Percentiles rank a stretch among this genome's conserved stretches.
phyloP scores from a whole-genome alignment of 257 asterid species.

The Catharanthus roseus region DNA sequence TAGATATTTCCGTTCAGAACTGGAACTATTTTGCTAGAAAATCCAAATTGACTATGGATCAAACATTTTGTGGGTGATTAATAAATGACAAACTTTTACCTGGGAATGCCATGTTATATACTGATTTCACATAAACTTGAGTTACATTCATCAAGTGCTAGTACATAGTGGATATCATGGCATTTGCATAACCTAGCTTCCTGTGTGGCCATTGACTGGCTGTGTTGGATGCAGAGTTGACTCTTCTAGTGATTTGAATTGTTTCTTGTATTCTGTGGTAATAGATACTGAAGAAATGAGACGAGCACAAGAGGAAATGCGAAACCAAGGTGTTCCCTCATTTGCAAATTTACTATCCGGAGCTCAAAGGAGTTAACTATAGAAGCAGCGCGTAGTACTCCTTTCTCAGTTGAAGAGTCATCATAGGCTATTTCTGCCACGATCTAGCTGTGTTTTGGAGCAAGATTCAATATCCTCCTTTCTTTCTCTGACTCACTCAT shows the following conservation, averaged over 20 bases:
- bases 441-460: background rate
- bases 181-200: background rate
- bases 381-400: constrained; percentile 1
- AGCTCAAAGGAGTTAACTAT: constrained; percentile 66
- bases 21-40: background rate
- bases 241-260: background rate
- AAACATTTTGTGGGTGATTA: background rate
- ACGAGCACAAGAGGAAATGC: constrained; percentile 98
- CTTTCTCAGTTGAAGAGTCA: background rate
- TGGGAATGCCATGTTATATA: background rate
- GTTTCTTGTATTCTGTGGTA: constrained; percentile 10
- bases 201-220: background rate
- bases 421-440: background rate
- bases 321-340: constrained; percentile 88
- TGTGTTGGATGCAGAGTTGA: background rate
- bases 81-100: background rate
- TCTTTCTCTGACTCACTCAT: background rate
- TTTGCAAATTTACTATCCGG: constrained; percentile 68
- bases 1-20: background rate
- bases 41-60: background rate
- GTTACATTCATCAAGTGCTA: background rate
- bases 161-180: background rate
- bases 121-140: background rate
- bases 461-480: background rate
- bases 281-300: constrained; percentile 90